Evolutionary conservation across 768 basidiomycete genomes (phyloP).

Genomic region (Leucogyrophana mollusca): DNA sequence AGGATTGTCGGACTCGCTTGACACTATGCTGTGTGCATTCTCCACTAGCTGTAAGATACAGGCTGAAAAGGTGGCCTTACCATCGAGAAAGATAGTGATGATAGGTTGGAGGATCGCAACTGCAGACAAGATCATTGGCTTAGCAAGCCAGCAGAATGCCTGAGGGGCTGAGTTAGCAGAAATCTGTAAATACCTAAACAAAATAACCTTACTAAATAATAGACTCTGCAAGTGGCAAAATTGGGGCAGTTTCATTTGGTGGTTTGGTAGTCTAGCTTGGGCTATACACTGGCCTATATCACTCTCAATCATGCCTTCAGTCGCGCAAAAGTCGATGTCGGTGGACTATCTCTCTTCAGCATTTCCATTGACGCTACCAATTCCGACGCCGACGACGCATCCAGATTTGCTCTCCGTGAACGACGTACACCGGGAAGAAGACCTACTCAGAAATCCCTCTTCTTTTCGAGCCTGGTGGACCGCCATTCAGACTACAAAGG

Average conservation of each 20-base stretch:
- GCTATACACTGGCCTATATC: too few relatives aligned
- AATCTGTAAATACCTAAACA: too few relatives aligned
- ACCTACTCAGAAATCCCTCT: conserved; percentile 85
- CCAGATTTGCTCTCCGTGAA: conserved; percentile 69
- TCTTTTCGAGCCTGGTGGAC: conserved; percentile 95
- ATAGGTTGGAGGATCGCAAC: background rate
- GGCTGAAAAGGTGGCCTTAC: conserved; percentile 15
- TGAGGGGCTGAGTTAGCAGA: too few relatives aligned
- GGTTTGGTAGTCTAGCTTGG: too few relatives aligned
- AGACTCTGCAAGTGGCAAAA: too few relatives aligned
- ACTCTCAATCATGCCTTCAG: conserved; percentile 70
- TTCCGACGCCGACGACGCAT: conserved; percentile 79
- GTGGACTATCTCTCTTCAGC: conserved; percentile 51
- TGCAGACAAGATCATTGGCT: too few relatives aligned
- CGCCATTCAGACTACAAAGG: conserved; percentile 74
- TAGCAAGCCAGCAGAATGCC: too few relatives aligned
- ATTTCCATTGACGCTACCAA: conserved; percentile 85
- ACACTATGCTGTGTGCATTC: conserved; percentile 57
- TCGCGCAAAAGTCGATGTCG: conserved; percentile 45
- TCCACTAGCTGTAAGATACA: conserved; percentile 5
- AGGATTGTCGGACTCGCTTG: conserved; percentile 57
- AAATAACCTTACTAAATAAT: too few relatives aligned
- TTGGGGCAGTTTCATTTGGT: too few relatives aligned
- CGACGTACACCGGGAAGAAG: conserved; percentile 90
- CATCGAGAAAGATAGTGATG: conserved; percentile 11